A percentile compares a stretch with the other conserved stretches of the same genome.
phyloP scores from a whole-genome alignment of 192 early-diverging fungal species.

The Mortierella antarctica region DNA sequence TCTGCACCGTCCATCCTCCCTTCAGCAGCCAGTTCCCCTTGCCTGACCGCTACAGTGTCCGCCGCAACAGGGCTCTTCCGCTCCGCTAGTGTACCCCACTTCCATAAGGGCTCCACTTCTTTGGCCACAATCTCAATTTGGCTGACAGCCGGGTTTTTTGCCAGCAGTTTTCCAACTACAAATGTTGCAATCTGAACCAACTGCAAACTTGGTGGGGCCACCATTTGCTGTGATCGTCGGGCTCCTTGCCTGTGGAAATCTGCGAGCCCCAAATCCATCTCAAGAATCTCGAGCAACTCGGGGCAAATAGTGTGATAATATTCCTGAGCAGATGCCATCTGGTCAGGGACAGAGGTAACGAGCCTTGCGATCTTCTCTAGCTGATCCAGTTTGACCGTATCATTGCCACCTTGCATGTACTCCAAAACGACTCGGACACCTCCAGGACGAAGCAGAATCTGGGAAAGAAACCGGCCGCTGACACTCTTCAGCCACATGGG shows the following conservation, averaged over 20 bases:
- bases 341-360: constrained; percentile 67
- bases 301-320: constrained; percentile 42
- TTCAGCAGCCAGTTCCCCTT: not conserved
- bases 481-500: constrained; percentile 73
- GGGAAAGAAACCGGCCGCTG: constrained; percentile 76
- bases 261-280: constrained; percentile 16
- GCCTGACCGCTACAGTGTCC: constrained; percentile 20
- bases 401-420: constrained; percentile 70
- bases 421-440: constrained; percentile 75
- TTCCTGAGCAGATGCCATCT: constrained; percentile 67
- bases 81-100: constrained; percentile 34
- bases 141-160: constrained; percentile 58
- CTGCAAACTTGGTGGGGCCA: constrained; percentile 24
- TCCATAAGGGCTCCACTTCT: constrained; percentile 41
- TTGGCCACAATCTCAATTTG: constrained; percentile 61
- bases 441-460: constrained; percentile 70
- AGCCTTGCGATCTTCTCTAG: constrained; percentile 68
- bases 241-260: not conserved
- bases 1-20: constrained; percentile 2
- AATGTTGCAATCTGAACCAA: constrained; percentile 59
- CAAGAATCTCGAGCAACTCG: constrained; percentile 35
- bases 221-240: not conserved
- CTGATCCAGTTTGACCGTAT: constrained; percentile 62
- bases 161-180: constrained; percentile 61
- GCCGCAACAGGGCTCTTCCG: constrained; percentile 15